Percentiles rank a stretch among this genome's conserved stretches.
Conservation (phyloP, 345 rosid genomes). For the Raphanus sativus region DNA sequence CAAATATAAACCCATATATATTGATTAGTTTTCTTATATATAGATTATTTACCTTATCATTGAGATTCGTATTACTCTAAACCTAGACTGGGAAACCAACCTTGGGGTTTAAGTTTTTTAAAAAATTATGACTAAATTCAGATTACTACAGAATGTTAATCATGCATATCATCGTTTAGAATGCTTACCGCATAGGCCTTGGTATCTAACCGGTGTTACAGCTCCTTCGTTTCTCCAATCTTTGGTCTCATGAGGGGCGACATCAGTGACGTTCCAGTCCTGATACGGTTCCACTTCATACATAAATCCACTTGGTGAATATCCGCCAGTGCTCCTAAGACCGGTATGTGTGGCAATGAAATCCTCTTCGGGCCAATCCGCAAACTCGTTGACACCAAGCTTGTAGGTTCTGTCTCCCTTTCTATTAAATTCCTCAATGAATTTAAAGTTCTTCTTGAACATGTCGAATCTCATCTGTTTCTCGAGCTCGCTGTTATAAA, state of each 20-base stretch:
- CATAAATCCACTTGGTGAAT: neutral
- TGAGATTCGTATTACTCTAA: neutral
- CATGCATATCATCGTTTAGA: neutral
- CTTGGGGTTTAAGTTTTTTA: neutral
- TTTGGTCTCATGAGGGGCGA: neutral
- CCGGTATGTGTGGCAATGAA: constrained; percentile 46
- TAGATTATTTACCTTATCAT: neutral
- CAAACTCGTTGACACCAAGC: constrained; percentile 53
- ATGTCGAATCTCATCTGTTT: constrained; percentile 30
- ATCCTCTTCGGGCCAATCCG: constrained; percentile 54
- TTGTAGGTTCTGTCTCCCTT: constrained; percentile 40
- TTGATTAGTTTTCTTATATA: neutral
- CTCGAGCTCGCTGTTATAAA: constrained; percentile 21
- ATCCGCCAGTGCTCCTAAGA: neutral
- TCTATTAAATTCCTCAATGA: constrained; percentile 11
- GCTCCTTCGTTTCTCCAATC: constrained; percentile 47
- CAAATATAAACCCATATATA: neutral
- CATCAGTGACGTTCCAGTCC: constrained; percentile 6
- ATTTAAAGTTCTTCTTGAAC: constrained; percentile 35
- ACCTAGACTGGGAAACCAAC: neutral
- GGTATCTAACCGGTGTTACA: constrained; percentile 40
- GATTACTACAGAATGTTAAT: neutral
- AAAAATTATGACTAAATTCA: neutral
- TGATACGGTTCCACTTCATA: constrained; percentile 2
- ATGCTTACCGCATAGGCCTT: constrained; percentile 42